Conservation (phyloP, 768 basidiomycete species). For the Infundibulicybe gibba region DNA sequence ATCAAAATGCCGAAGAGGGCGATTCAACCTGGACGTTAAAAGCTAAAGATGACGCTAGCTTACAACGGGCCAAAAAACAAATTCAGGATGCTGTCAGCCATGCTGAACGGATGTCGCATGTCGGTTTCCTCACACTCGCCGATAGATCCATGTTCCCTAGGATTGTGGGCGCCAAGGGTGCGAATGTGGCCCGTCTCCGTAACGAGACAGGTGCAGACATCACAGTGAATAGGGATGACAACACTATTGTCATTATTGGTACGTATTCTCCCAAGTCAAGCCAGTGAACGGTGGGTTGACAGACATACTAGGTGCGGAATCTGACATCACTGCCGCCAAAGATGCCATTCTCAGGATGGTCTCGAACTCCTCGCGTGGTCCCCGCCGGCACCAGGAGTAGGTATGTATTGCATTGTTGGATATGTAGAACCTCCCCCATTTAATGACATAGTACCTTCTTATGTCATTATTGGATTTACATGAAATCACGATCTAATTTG, state of each 20-base stretch:
- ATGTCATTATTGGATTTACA: background rate
- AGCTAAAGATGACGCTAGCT: constrained; percentile 69
- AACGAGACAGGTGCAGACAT: constrained; percentile 91
- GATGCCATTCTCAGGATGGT: constrained; percentile 68
- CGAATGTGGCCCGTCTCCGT: constrained; percentile 85
- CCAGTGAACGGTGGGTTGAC: constrained; percentile 4
- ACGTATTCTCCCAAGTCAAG: constrained; percentile 19
- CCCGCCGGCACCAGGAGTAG: constrained; percentile 35
- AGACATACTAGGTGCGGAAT: constrained; percentile 52
- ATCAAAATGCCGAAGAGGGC: constrained; percentile 78
- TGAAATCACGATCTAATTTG: background rate
- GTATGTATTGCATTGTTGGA: background rate
- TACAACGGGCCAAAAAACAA: constrained; percentile 71
- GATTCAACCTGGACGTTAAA: constrained; percentile 84
- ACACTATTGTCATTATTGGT: constrained; percentile 86
- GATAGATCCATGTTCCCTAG: constrained; percentile 87
- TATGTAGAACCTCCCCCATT: too few relatives aligned
- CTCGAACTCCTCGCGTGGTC: constrained; percentile 32
- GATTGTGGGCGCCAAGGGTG: constrained; percentile 89
- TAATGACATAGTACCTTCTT: too few relatives aligned
- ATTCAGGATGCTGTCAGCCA: constrained; percentile 68
- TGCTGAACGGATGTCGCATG: constrained; percentile 70
- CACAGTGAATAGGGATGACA: constrained; percentile 85
- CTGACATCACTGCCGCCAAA: constrained; percentile 68
- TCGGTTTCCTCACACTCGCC: constrained; percentile 80